Evolutionary conservation across 2,329 filamentous ascomycete species (phyloP).

Genomic region (Colletotrichum spaethianum): DNA sequence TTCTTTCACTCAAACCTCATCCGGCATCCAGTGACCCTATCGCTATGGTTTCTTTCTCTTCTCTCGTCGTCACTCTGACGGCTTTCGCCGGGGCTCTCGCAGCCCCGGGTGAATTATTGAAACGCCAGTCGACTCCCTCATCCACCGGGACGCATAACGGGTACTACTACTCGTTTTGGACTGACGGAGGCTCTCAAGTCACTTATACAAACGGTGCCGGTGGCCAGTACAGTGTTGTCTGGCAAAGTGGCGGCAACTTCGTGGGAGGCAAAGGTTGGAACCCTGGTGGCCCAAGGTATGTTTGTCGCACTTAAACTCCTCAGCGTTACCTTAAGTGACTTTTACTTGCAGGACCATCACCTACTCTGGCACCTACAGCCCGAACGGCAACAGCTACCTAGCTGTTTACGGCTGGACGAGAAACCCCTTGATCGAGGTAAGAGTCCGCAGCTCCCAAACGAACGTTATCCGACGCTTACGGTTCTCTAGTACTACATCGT

Average conservation of each 20-base stretch:
- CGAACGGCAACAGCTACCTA: slow-evolving; percentile 56
- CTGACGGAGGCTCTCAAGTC: slow-evolving; percentile 59
- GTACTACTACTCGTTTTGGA: slow-evolving; percentile 66
- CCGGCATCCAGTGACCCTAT: not conserved
- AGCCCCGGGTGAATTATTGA: slow-evolving; percentile 21
- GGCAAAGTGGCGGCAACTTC: slow-evolving; percentile 65
- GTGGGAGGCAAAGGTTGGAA: slow-evolving; percentile 73
- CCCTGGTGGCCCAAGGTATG: slow-evolving; percentile 64
- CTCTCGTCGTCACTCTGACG: slow-evolving; percentile 14
- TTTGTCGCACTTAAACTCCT: not conserved
- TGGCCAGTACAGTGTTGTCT: slow-evolving; percentile 61
- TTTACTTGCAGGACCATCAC: slow-evolving; percentile 49
- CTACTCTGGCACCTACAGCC: slow-evolving; percentile 54
- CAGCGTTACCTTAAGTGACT: not conserved
- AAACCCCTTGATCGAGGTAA: slow-evolving; percentile 45
- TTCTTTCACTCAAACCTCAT: no score
- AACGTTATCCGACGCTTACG: not conserved
- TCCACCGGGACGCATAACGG: slow-evolving; percentile 54
- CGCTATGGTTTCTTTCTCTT: slow-evolving; percentile 24
- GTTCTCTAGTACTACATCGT: slow-evolving; percentile 25
- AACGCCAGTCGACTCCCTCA: slow-evolving; percentile 51
- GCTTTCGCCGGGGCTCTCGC: slow-evolving; percentile 4
- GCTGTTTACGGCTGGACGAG: slow-evolving; percentile 56
- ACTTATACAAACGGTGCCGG: slow-evolving; percentile 58
- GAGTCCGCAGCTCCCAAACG: no score